A percentile compares a stretch with the other conserved stretches of the same genome.
These are phyloP conservation scores for Umbilicus rupestris DNA, from an alignment of 164 flowering plant species.

Conservation along the genomic window DNA sequence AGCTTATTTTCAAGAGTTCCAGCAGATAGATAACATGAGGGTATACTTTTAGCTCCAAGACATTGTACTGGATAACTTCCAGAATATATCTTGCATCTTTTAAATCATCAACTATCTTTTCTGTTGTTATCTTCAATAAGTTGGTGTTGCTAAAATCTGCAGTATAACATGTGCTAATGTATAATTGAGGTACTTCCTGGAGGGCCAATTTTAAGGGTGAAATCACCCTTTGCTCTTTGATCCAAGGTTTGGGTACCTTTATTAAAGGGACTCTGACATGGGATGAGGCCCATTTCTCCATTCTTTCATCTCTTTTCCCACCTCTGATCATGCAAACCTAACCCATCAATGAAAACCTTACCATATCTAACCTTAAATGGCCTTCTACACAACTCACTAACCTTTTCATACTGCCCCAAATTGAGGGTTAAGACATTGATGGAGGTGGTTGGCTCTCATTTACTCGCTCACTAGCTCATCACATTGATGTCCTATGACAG, in stretches of 20 bases:
- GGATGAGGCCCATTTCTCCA: neutral
- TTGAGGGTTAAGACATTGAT: neutral
- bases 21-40: slow-evolving; percentile 53
- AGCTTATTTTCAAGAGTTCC: slow-evolving; percentile 68
- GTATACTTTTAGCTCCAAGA: slow-evolving; percentile 35
- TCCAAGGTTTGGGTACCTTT: neutral
- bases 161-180: neutral
- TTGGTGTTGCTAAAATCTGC: neutral
- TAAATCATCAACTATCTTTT: no score
- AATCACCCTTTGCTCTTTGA: neutral
- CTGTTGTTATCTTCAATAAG: neutral
- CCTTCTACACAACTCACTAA: neutral
- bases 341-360: neutral
- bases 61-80: no score
- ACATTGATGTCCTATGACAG: no score
- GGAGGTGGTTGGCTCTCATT: neutral
- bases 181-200: neutral
- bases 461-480: neutral
- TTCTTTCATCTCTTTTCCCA: neutral
- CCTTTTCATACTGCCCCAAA: neutral
- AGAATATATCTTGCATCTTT: no score
- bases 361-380: neutral
- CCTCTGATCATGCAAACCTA: no score
- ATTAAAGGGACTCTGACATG: neutral
- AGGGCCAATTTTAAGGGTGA: neutral